Evolutionary conservation across 306 rosid genomes (phyloP), one percentile per base, ranked within the genome.

Genomic region (Arachis hypogaea): DNA sequence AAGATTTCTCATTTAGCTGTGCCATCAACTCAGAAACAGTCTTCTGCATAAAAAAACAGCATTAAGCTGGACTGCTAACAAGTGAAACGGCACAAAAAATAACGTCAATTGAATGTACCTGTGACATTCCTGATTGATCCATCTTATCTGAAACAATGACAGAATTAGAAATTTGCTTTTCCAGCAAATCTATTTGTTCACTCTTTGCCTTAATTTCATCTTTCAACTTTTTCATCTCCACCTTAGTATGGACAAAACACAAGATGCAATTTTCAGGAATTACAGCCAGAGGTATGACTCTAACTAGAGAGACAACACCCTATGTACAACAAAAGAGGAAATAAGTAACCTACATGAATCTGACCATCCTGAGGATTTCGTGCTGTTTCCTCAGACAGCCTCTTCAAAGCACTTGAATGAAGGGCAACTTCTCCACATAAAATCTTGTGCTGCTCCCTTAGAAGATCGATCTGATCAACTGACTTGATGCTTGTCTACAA

Each of bases 361-460:
- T 82, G 89, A 73, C 85, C 86, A 77, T 83, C 86, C 76, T 86
- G 86, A 66, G 97, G 97, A 74, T 80, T 86, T 88, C 81, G 82
- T 74, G 78, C 67, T 43, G 87, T 90, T 82, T 91, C 96, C 72
- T 94, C 93, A 42, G 93, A 85, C 83, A 94, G 80, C 81, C 97
- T 86, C 89, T 91, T 94, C 85, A 94, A 81, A 77, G 95, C 84
- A 76, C 98, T 89, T 69, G 92, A 86, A 82, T 88, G 96, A 68
- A 94, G 95, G 63, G 97, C 97, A 70, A 94, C 90, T 87, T 94
- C 97, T 81, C 90, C 97, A 28, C 93, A 86, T 86, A 94, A 86
- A 74, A 89, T 83, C 77, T 92, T 89, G 67, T 86, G 88, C 83
- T 94, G 98, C 85, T 91, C 98, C 85, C 97, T 89, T 80, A 91